These are phyloP conservation scores for Termitomyces sp. DNA, from an alignment of 768 basidiomycete genomes.

Conservation along the genomic window DNA sequence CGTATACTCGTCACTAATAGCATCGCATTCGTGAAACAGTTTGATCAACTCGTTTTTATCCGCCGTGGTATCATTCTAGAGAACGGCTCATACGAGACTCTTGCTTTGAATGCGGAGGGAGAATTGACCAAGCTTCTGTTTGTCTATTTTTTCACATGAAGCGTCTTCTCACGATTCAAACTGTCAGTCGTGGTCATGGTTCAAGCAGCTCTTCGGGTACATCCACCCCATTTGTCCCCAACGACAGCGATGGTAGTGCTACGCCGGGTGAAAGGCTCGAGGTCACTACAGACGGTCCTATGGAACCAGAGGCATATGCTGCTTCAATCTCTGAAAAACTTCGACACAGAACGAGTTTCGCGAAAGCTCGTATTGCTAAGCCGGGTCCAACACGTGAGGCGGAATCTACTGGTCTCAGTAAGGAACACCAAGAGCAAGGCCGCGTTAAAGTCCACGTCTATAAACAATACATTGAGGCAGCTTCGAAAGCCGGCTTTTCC, in stretches of 20 bases:
- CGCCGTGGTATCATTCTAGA: constrained; percentile 83
- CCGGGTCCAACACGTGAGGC: constrained; percentile 32
- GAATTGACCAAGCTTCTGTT: constrained; percentile 76
- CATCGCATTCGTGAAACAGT: constrained; percentile 75
- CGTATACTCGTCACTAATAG: constrained; percentile 85
- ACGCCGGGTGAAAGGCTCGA: constrained; percentile 26
- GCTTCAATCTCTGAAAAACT: constrained; percentile 50
- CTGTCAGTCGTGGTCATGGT: constrained; percentile 35
- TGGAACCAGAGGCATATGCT: constrained; percentile 20
- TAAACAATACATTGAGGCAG: constrained; percentile 69
- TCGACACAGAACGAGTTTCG: constrained; percentile 50
- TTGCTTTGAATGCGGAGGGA: constrained; percentile 55
- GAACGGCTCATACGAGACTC: constrained; percentile 55
- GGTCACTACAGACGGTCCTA: constrained; percentile 17
- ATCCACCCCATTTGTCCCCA: constrained; percentile 43
- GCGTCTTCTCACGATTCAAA: not conserved
- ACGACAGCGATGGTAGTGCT: constrained; percentile 21
- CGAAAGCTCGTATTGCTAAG: constrained; percentile 46
- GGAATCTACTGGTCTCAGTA: constrained; percentile 43
- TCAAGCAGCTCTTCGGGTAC: constrained; percentile 40
- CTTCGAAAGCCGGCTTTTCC: constrained; percentile 66
- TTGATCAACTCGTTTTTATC: constrained; percentile 70
- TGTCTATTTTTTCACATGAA: constrained; percentile 16
- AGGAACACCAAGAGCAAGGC: constrained; percentile 78
- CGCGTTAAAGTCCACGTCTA: constrained; percentile 78